phyloP scores from a whole-genome alignment of 768 basidiomycete genomes.

The Boletus sp. region DNA sequence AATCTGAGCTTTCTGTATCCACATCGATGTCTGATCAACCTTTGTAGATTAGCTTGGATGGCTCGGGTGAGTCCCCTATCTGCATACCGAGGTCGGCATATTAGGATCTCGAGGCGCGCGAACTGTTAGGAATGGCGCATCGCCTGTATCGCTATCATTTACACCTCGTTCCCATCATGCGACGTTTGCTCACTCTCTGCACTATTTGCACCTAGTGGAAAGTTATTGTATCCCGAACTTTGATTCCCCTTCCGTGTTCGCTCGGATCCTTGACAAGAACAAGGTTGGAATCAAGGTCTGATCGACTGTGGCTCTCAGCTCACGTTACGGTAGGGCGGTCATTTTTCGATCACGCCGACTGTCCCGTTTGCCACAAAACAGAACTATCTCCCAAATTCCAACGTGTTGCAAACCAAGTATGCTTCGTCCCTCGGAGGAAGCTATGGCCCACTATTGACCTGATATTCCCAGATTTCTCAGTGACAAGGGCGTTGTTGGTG shows the following conservation, averaged over 20 bases:
- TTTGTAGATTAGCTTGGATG: constrained; percentile 67
- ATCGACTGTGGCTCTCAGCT: neutral
- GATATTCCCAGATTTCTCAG: constrained; percentile 61
- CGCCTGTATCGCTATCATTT: neutral
- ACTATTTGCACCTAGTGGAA: constrained; percentile 54
- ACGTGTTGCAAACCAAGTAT: constrained; percentile 82
- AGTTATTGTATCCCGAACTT: constrained; percentile 93
- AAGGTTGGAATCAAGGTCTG: constrained; percentile 39
- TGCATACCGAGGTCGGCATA: neutral
- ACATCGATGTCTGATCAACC: constrained; percentile 3
- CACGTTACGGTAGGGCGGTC: constrained; percentile 62
- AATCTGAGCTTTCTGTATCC: constrained; percentile 12
- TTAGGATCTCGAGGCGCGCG: neutral
- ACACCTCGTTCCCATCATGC: neutral
- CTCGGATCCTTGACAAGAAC: constrained; percentile 83
- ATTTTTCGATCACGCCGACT: constrained; percentile 84
- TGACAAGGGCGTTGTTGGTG: constrained; percentile 79
- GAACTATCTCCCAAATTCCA: constrained; percentile 79
- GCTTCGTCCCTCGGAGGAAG: neutral
- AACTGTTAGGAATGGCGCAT: neutral
- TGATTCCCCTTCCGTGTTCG: constrained; percentile 91
- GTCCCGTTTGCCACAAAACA: constrained; percentile 73
- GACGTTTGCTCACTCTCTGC: constrained; percentile 3
- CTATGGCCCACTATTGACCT: neutral
- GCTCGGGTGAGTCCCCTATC: constrained; percentile 57